Evolutionary conservation across 1,284 basidiomycete genomes (phyloP).

Genomic region (Ceratobasidium sp.): DNA sequence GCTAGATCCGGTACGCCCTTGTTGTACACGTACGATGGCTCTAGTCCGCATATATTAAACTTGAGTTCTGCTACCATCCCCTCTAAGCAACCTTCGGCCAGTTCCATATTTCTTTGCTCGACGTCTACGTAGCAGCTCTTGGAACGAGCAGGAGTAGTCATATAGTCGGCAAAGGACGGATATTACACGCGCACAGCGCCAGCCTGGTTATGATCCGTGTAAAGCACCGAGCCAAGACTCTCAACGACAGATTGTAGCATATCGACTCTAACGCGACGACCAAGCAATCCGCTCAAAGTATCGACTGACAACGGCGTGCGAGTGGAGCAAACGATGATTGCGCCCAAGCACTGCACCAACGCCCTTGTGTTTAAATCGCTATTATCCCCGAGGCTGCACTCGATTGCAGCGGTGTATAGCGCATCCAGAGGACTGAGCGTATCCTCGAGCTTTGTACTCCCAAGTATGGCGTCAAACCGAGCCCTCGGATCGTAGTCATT

Average conservation of each 20-base stretch:
- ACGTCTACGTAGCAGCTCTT: slow-evolving; percentile 19
- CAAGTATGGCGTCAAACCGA: not conserved
- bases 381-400: too few relatives aligned
- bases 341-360: not conserved
- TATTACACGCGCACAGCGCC: slow-evolving; percentile 5
- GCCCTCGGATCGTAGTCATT: not conserved
- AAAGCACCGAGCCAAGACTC: not conserved
- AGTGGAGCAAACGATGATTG: not conserved
- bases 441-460: not conserved
- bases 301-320: not conserved
- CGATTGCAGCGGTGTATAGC: slow-evolving; percentile 18
- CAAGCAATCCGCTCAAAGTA: not conserved
- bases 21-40: slow-evolving; percentile 16
- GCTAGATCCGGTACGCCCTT: not conserved
- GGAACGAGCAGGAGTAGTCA: not conserved
- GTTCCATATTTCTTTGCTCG: not conserved
- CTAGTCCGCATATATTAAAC: slow-evolving; percentile 38
- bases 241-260: not conserved
- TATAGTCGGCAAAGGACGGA: not conserved
- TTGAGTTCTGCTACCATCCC: not conserved
- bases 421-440: not conserved
- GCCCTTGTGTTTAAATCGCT: not conserved
- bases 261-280: not conserved
- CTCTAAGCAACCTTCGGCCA: not conserved
- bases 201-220: not conserved